These are phyloP conservation scores for Cudoniella acicularis DNA, from an alignment of 495 filamentous ascomycete species.

Conservation along the genomic window DNA sequence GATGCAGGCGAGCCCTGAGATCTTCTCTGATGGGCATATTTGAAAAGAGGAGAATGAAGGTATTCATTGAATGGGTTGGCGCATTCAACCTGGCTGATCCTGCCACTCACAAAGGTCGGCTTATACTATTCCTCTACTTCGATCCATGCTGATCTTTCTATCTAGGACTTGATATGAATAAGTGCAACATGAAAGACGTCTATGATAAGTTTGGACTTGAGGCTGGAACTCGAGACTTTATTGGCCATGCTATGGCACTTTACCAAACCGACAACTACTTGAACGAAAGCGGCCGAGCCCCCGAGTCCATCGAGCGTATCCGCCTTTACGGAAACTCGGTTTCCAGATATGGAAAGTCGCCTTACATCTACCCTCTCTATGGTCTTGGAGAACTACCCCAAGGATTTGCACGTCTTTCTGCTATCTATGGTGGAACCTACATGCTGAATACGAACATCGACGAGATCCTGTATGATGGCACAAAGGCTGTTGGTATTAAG, in stretches of 20 bases:
- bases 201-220: slow-evolving; percentile 98
- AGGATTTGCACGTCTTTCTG: slow-evolving; percentile 94
- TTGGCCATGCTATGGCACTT: slow-evolving; percentile 97
- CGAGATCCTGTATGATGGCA: slow-evolving; percentile 76
- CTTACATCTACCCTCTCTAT: slow-evolving; percentile 98
- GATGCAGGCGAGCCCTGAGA: slow-evolving; percentile 83
- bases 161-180: slow-evolving; percentile 73
- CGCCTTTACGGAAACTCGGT: slow-evolving; percentile 97
- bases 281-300: slow-evolving; percentile 63
- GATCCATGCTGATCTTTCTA: slow-evolving; percentile 33
- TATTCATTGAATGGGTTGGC: slow-evolving; percentile 95
- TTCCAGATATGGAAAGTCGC: slow-evolving; percentile 95
- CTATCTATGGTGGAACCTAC: slow-evolving; percentile 98
- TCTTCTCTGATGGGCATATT: slow-evolving; percentile 96
- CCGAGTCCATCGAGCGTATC: slow-evolving; percentile 88
- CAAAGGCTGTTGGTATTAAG: slow-evolving; percentile 88
- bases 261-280: slow-evolving; percentile 88
- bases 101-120: slow-evolving; percentile 79
- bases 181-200: slow-evolving; percentile 89
- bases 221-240: slow-evolving; percentile 86
- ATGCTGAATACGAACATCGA: slow-evolving; percentile 96
- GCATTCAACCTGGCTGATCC: slow-evolving; percentile 82
- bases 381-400: slow-evolving; percentile 96
- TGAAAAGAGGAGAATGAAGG: slow-evolving; percentile 95
- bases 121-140: not conserved